Evolutionary conservation across 1,284 basidiomycete species (phyloP).

Genomic region (Puccinia coronata): DNA sequence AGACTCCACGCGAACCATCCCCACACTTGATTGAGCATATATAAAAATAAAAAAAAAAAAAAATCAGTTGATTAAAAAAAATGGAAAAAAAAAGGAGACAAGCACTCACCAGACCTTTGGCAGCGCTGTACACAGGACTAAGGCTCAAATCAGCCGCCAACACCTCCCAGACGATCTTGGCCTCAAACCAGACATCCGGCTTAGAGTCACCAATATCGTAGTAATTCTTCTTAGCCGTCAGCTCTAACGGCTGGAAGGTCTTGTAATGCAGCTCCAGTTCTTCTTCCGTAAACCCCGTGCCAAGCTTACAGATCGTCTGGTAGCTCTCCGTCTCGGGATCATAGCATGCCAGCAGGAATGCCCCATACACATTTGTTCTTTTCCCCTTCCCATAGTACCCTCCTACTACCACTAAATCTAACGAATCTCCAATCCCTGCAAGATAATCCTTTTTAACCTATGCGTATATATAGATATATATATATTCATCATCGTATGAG

Average conservation of each 20-base stretch:
- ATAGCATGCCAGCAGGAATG: slow-evolving; percentile 91
- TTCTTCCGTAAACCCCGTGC: slow-evolving; percentile 96
- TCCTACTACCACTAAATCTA: slow-evolving; percentile 94
- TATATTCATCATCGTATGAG: too few relatives aligned
- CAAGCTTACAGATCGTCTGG: slow-evolving; percentile 98
- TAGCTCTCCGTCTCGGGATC: slow-evolving; percentile 86
- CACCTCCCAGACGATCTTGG: slow-evolving; percentile 87
- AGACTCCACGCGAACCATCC: slow-evolving; percentile 40
- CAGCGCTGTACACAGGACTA: slow-evolving; percentile 95
- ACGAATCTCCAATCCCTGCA: slow-evolving; percentile 92
- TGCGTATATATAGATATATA: too few relatives aligned
- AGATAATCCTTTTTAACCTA: slow-evolving; percentile 97
- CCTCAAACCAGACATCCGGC: slow-evolving; percentile 56
- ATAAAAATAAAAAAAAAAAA: not conserved
- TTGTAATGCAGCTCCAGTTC: slow-evolving; percentile 78
- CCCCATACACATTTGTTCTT: slow-evolving; percentile 92
- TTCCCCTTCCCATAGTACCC: slow-evolving; percentile 98
- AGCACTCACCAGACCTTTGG: slow-evolving; percentile 79
- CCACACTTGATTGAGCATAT: too few relatives aligned
- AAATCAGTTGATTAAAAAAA: not conserved
- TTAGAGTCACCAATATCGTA: slow-evolving; percentile 55
- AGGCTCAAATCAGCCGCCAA: slow-evolving; percentile 93
- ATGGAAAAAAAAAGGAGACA: not conserved
- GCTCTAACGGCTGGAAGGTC: slow-evolving; percentile 81
- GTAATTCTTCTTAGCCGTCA: slow-evolving; percentile 53